Evolutionary conservation across 352 stramenopile genomes (phyloP), one percentile per base, ranked within the genome.

Genomic region (Phytophthora agathidicida): DNA sequence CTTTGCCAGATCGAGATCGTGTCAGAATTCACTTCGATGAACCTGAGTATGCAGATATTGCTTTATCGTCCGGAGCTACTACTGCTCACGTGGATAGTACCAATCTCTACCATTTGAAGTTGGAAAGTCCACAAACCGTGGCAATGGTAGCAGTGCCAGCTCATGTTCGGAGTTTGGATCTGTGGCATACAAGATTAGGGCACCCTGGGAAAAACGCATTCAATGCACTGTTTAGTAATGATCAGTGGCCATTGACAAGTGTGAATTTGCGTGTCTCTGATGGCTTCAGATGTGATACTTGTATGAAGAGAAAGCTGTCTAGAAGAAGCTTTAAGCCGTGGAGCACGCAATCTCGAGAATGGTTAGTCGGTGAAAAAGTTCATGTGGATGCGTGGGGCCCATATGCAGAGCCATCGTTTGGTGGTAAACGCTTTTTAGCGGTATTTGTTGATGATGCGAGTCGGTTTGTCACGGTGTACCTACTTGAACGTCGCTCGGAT

Each of bases 381-480:
- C 30, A 52, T 13, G 10, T 52, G 4, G 44, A 52, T 16, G 13
- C n/a, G 14, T 53, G 46, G 46, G 46, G 23, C 27, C 46, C 46
- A 3, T 53, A 53, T 24, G 11, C 32, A 33, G 45, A 38, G 11
- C 1, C 11, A 2, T 53, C 45, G 1, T 53, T 43, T 20, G 26
- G 14, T 33, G 31, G 45, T 7, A 53, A 53, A 17, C 17, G 30
- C 1, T 53, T 43, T 4, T 53, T 53, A 26, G 31, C 20, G 2
- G 13, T 43, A 5, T 53, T 36, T 19, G 60, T 68, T 23, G 60
- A 68, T 26, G 59, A 68, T 9, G 60, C 51, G 2, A 60, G 28
- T 26, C 33, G 49, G 2, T 61, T 57, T 41, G 42, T 49, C 2
- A 62, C 31, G 32, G 9, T 68, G 17, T 50, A 50, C 16, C 16